Evolutionary conservation across 106 monocot species (phyloP).

Genomic region (Triglochin maritima): DNA sequence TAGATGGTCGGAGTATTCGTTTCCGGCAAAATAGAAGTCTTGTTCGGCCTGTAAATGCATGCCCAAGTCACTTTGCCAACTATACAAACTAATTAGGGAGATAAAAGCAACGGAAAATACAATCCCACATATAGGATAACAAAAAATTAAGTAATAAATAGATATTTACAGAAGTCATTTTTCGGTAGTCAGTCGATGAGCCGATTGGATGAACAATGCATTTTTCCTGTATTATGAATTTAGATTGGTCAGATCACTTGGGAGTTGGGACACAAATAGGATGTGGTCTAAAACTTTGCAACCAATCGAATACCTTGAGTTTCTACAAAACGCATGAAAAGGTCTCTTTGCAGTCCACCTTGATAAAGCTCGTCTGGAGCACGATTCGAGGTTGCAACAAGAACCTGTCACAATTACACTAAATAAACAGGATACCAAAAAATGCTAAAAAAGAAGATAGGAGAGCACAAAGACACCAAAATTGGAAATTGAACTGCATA

Average conservation of each 20-base stretch:
- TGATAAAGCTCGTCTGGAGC: slow-evolving; percentile 95
- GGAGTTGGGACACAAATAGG: too few relatives aligned
- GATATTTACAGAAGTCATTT: slow-evolving; percentile 52
- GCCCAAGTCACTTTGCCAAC: neutral
- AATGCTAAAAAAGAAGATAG: neutral
- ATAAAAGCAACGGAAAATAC: too few relatives aligned
- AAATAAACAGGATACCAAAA: neutral
- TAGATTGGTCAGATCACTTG: neutral
- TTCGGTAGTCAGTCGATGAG: slow-evolving; percentile 79
- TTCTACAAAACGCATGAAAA: slow-evolving; percentile 87
- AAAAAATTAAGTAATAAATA: neutral
- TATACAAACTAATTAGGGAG: neutral
- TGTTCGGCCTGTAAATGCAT: slow-evolving; percentile 58
- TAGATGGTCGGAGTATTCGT: slow-evolving; percentile 34
- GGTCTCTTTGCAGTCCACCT: slow-evolving; percentile 96
- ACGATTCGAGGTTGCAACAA: slow-evolving; percentile 95
- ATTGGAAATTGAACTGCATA: slow-evolving; percentile 24
- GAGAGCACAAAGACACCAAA: slow-evolving; percentile 1
- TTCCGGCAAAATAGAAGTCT: slow-evolving; percentile 78
- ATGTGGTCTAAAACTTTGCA: neutral
- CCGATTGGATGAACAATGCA: slow-evolving; percentile 78
- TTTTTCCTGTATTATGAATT: slow-evolving; percentile 54
- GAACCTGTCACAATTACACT: slow-evolving; percentile 32
- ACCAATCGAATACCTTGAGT: slow-evolving; percentile 66
- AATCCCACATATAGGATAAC: too few relatives aligned